A percentile compares a stretch with the other conserved stretches of the same genome.
These are phyloP conservation scores for Wickerhamomyces sydowiorum DNA, from an alignment of 805 yeast species.

Conservation along the genomic window DNA sequence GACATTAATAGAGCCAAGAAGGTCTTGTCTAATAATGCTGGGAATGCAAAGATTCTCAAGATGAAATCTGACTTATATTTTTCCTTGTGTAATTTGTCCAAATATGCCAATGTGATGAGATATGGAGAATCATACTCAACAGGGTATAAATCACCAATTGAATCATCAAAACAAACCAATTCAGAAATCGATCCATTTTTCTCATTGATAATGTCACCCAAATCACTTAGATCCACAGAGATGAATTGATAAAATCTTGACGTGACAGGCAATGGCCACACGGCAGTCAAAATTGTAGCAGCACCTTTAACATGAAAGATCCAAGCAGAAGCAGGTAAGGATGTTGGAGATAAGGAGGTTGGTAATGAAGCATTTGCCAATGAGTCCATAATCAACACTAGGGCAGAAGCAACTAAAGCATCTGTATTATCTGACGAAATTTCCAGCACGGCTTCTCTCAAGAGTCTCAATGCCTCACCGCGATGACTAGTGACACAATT, in stretches of 20 bases:
- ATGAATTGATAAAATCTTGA: conserved; percentile 65
- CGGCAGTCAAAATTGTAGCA: conserved; percentile 90
- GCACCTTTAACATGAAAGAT: conserved; percentile 96
- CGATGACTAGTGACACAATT: conserved; percentile 81
- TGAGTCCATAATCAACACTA: conserved; percentile 87
- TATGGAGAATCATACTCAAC: conserved; percentile 80
- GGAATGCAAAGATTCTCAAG: conserved; percentile 83
- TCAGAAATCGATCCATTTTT: conserved; percentile 41
- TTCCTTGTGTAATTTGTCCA: conserved; percentile 79
- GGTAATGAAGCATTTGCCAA: conserved; percentile 79
- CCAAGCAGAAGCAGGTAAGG: conserved; percentile 93
- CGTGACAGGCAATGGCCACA: conserved; percentile 80
- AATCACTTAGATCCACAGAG: conserved; percentile 84
- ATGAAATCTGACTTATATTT: conserved; percentile 82
- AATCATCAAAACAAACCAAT: conserved; percentile 78
- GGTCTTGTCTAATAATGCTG: conserved; percentile 81
- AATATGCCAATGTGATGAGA: conserved; percentile 77
- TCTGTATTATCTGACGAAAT: conserved; percentile 84
- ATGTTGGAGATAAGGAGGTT: conserved; percentile 28
- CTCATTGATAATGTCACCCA: conserved; percentile 55
- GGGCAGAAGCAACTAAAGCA: conserved; percentile 88
- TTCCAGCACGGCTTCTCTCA: conserved; percentile 81
- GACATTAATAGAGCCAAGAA: conserved; percentile 73
- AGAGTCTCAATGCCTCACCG: conserved; percentile 74
- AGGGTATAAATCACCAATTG: conserved; percentile 81